phyloP scores from a whole-genome alignment of 768 basidiomycete genomes.

The Amanita rimosa region DNA sequence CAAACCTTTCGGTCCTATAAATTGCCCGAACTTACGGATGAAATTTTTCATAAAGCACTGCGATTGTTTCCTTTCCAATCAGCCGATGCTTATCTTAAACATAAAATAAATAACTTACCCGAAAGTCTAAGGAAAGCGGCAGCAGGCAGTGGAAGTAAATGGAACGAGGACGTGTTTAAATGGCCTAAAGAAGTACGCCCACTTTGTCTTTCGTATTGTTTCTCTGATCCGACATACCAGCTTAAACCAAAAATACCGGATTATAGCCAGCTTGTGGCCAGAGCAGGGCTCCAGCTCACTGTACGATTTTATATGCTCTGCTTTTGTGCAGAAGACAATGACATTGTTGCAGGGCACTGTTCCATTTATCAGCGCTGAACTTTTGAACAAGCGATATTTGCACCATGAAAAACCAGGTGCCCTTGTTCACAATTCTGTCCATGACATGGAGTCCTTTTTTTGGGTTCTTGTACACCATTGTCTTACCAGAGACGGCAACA shows the following conservation, averaged over 20 bases:
- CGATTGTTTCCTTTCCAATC: too few species aligned
- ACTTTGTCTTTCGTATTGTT: too few species aligned
- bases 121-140: too few species aligned
- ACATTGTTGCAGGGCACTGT: background rate
- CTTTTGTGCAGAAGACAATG: background rate
- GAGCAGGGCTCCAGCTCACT: too few species aligned
- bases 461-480: constrained; percentile 13
- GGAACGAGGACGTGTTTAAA: background rate
- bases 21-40: too few species aligned
- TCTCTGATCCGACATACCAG: too few species aligned
- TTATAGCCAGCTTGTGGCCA: too few species aligned
- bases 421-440: constrained; percentile 6
- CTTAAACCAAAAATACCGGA: background rate
- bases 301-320: background rate
- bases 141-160: too few species aligned
- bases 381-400: background rate
- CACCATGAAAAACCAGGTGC: background rate
- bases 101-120: too few species aligned
- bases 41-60: too few species aligned
- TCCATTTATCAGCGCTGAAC: background rate
- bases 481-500: constrained; percentile 11
- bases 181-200: background rate
- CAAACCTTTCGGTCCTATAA: too few species aligned
- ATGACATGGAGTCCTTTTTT: constrained; percentile 14
- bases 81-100: too few species aligned